phyloP scores from a whole-genome alignment of 2,329 filamentous ascomycete genomes.

The Trichophyton simii region DNA sequence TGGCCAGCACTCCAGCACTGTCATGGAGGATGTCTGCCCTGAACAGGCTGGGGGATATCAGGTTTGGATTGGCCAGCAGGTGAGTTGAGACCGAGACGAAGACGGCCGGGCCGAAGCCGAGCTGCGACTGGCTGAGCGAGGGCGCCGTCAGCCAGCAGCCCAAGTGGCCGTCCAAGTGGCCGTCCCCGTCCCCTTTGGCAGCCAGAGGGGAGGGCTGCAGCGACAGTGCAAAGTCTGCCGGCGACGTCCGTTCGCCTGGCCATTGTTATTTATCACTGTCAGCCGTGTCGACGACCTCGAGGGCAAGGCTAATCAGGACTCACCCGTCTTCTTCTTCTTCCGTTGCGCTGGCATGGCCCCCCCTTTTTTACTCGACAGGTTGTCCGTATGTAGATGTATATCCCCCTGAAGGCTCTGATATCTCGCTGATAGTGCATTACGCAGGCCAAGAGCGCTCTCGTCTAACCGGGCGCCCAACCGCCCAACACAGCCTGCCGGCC shows the following conservation, averaged over 20 bases:
- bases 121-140: slow-evolving; percentile 18
- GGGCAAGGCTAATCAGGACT: not conserved
- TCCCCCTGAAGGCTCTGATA: not conserved
- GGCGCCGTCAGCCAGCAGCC: slow-evolving; percentile 23
- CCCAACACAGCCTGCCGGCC: not conserved
- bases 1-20: slow-evolving; percentile 31
- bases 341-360: not conserved
- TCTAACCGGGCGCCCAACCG: not conserved
- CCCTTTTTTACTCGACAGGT: not conserved
- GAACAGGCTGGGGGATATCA: slow-evolving; percentile 47
- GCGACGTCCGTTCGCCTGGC: not conserved
- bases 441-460: not conserved
- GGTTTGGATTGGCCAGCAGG: slow-evolving; percentile 42
- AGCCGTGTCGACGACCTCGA: not conserved
- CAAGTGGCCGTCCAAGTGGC: too few relatives aligned
- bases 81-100: slow-evolving; percentile 40
- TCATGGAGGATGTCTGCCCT: slow-evolving; percentile 50
- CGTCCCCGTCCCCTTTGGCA: slow-evolving; percentile 10
- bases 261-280: not conserved
- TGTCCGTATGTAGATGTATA: too few relatives aligned
- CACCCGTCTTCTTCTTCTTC: not conserved
- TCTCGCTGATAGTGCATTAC: not conserved
- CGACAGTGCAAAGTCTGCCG: slow-evolving; percentile 15
- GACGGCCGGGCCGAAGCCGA: slow-evolving; percentile 20
- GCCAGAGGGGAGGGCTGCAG: slow-evolving; percentile 18